Evolutionary conservation across 345 rosid genomes (phyloP).

Genomic region (Gossypium stocksii): DNA sequence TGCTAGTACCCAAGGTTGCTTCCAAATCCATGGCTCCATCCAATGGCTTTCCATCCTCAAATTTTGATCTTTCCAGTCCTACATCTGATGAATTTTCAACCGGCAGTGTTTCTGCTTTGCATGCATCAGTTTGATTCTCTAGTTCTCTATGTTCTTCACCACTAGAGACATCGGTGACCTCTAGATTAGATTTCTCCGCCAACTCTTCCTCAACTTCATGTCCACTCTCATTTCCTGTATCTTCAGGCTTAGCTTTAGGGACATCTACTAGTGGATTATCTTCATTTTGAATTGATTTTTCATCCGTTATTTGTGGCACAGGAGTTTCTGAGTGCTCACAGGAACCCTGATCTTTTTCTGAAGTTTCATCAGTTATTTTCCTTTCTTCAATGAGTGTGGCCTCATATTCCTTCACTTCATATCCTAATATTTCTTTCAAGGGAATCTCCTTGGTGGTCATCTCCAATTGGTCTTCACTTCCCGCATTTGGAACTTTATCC

Average conservation of each 20-base stretch:
- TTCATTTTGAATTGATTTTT: neutral
- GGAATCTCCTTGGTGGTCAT: neutral
- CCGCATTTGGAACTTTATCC: slow-evolving; percentile 11
- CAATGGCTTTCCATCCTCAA: slow-evolving; percentile 14
- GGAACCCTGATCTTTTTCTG: slow-evolving; percentile 1
- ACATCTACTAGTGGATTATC: slow-evolving; percentile 9
- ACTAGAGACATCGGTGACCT: slow-evolving; percentile 10
- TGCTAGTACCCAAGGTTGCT: neutral
- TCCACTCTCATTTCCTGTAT: slow-evolving; percentile 5
- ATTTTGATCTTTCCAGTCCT: neutral
- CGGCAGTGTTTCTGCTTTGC: neutral
- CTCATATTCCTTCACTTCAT: slow-evolving; percentile 17
- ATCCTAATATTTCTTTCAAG: slow-evolving; percentile 7
- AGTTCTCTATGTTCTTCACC: slow-evolving; percentile 8
- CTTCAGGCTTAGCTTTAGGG: slow-evolving; percentile 16
- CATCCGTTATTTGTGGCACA: neutral
- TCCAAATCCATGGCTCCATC: slow-evolving; percentile 13
- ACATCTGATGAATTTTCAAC: neutral
- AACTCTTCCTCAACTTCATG: slow-evolving; percentile 5
- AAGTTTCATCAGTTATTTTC: slow-evolving; percentile 12
- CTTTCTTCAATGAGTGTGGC: slow-evolving; percentile 15
- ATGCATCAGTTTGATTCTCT: slow-evolving; percentile 1
- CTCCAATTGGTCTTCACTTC: slow-evolving; percentile 4
- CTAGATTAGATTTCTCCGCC: slow-evolving; percentile 14
- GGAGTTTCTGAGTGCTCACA: slow-evolving; percentile 16